Base-by-base conservation (phyloP, 1,284 basidiomycete species). In the Puccinia polysora region DNA sequence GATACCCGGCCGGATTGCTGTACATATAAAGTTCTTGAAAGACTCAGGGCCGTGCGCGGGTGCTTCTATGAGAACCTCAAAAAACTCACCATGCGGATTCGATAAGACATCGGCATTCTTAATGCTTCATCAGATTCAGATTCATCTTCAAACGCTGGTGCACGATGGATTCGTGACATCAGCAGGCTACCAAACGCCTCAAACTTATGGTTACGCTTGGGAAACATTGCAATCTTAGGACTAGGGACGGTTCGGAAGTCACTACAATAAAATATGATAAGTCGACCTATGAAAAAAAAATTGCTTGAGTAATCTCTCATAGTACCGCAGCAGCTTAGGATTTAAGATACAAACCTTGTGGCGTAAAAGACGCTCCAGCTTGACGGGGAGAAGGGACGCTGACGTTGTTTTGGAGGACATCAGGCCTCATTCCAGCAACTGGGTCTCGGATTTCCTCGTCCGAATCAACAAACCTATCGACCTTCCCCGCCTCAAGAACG, bases 71-170 rank as follows among this genome's bases (percentile, higher is more conserved):
- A 34, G 36, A 60, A 40, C 7, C 2, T 36, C 18, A 18, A n/a
- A 40, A n/a, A 34, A 38, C 55, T 8, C 23, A 69, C 65, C 45
- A 58, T 58, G n/a, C 53, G 55, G 30, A 60, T 49, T 15, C 68
- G 56, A 49, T 58, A 58, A 36, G 58, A 49, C 58, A 60, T 70
- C 18, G 68, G 68, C 5, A 70, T 43, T 34, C 59, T 70, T 25
- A 70, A 53, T 10, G 68, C 68, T 23, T 70, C 68, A 14, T 70
- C 68, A 8, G 68, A 70, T 70, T 70, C 68, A 40, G 68, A 70
- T 15, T 59, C 58, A 38, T 60, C 45, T 30, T 60, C 68, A 23
- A 49, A 59, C 14, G 52, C 10, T 15, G 32, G 30, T 30, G 49
- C 20, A 4, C 49, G 45, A 5, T 53, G 38, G 20, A n/a, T 62